phyloP scores from a whole-genome alignment of 768 basidiomycete genomes.

The Rhizopogon vinicolor region DNA sequence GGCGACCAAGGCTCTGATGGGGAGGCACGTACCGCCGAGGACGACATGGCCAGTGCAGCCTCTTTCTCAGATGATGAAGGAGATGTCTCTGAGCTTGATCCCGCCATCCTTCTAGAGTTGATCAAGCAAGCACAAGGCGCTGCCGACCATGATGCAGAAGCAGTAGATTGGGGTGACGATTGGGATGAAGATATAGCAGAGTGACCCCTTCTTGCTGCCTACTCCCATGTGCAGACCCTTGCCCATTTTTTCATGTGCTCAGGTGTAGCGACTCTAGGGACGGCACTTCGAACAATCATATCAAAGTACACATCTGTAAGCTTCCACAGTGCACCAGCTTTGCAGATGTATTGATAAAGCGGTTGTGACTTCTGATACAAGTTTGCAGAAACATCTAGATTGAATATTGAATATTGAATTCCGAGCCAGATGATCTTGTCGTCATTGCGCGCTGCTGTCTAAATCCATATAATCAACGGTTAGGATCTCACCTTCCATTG shows the following conservation, averaged over 20 bases:
- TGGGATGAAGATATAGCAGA: constrained; percentile 16
- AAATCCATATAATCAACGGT: no score
- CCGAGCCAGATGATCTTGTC: background rate
- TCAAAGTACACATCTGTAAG: no score
- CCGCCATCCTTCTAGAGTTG: constrained; percentile 16
- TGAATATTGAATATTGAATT: background rate
- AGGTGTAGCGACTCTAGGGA: background rate
- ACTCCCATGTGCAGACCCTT: background rate
- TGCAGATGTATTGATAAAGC: background rate
- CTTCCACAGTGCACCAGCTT: background rate
- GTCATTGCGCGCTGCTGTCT: no score
- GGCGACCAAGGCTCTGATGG: constrained; percentile 1
- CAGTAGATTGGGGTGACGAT: constrained; percentile 27
- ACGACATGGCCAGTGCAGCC: background rate
- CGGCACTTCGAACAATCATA: background rate
- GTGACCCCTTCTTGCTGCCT: background rate
- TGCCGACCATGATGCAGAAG: constrained; percentile 21
- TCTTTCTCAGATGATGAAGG: constrained; percentile 9
- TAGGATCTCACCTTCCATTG: background rate
- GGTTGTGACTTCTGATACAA: background rate
- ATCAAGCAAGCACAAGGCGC: constrained; percentile 16
- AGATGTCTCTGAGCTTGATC: constrained; percentile 12
- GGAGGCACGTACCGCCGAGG: background rate
- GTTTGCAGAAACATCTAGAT: no score
- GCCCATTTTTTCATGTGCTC: background rate